phyloP scores from a whole-genome alignment of 495 filamentous ascomycete genomes.

The Xylaria intraflava region DNA sequence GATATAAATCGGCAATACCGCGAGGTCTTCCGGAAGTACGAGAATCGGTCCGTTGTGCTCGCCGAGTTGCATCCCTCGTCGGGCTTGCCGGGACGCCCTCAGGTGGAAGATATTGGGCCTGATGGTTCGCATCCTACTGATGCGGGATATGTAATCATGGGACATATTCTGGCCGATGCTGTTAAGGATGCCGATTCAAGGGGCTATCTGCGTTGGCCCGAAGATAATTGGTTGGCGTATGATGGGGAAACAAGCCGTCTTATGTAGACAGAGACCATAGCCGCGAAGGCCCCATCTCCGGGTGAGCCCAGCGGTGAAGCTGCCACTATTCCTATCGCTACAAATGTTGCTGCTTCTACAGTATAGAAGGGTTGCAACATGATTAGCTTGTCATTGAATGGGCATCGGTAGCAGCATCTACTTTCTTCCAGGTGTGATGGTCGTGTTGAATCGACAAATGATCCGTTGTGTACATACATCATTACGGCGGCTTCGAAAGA shows the following conservation, averaged over 20 bases:
- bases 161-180: constrained; percentile 29
- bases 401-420: background rate
- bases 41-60: constrained; percentile 22
- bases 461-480: background rate
- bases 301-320: background rate
- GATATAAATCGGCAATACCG: constrained; percentile 31
- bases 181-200: constrained; percentile 28
- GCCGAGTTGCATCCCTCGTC: constrained; percentile 24
- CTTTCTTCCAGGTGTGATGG: background rate
- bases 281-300: background rate
- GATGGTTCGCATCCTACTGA: constrained; percentile 38
- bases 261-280: constrained; percentile 1
- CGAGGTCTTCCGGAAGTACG: constrained; percentile 20
- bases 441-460: background rate
- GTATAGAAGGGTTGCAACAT: background rate
- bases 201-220: constrained; percentile 31
- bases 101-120: constrained; percentile 18
- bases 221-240: constrained; percentile 23
- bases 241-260: constrained; percentile 22
- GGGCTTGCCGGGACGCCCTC: constrained; percentile 17
- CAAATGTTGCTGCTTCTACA: background rate
- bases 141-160: constrained; percentile 40
- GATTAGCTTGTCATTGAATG: background rate
- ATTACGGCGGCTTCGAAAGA: background rate
- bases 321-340: background rate